These are phyloP conservation scores for Aspergillus bridgeri DNA, from an alignment of 495 filamentous ascomycete genomes.

Conservation along the genomic window DNA sequence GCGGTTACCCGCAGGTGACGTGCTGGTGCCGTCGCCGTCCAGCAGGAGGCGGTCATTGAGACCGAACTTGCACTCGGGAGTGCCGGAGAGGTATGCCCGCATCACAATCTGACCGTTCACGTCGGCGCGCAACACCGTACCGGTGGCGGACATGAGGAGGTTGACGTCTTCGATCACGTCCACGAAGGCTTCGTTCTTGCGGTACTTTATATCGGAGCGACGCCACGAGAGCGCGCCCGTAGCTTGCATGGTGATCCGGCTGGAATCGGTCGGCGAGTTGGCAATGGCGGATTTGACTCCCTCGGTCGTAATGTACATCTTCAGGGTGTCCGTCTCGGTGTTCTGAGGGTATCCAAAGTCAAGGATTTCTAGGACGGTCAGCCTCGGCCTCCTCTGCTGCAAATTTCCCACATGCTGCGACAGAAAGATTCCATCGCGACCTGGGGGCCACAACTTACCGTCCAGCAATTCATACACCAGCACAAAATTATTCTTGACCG, in stretches of 20 bases:
- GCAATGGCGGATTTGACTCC: constrained; percentile 94
- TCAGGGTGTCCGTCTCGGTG: constrained; percentile 97
- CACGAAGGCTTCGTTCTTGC: constrained; percentile 99
- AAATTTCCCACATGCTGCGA: not conserved
- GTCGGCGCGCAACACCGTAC: constrained; percentile 92
- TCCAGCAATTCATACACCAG: constrained; percentile 97
- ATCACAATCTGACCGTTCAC: constrained; percentile 98
- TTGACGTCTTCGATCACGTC: constrained; percentile 99
- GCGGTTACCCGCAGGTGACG: constrained; percentile 50
- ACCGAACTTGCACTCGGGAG: constrained; percentile 98
- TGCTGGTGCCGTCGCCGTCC: constrained; percentile 51
- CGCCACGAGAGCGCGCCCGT: constrained; percentile 97
- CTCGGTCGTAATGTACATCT: constrained; percentile 99
- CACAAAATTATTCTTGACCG: constrained; percentile 99
- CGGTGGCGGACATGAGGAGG: constrained; percentile 94
- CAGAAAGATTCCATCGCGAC: not conserved
- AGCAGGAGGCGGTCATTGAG: constrained; percentile 94
- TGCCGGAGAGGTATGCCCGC: constrained; percentile 96
- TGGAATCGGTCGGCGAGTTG: constrained; percentile 67
- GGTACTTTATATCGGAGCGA: constrained; percentile 94
- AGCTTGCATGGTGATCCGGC: constrained; percentile 98
- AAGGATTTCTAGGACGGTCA: constrained; percentile 72
- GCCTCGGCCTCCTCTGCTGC: not conserved
- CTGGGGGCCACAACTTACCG: constrained; percentile 50
- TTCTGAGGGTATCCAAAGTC: constrained; percentile 99